Evolutionary conservation across 139 green algal genomes (phyloP).

Genomic region (Picochlorum sp.): DNA sequence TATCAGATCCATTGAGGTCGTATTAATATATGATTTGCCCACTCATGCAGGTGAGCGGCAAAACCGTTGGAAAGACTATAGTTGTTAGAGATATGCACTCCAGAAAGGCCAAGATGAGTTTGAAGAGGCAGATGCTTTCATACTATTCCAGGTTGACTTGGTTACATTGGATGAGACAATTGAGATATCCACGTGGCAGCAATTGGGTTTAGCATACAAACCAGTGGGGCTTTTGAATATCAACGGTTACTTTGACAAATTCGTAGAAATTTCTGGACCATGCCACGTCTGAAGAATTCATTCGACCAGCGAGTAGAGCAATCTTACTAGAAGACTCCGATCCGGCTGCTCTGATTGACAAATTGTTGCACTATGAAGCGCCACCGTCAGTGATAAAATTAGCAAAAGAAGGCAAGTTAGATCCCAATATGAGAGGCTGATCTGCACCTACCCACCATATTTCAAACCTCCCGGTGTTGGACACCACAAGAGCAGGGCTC

Average conservation of each 20-base stretch:
- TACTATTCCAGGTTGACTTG: slow-evolving; percentile 71
- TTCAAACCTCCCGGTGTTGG: too few relatives aligned
- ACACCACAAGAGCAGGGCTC: too few relatives aligned
- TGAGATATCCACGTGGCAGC: slow-evolving; percentile 77
- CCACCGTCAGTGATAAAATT: slow-evolving; percentile 26
- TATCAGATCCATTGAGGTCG: neutral
- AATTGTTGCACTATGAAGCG: slow-evolving; percentile 25
- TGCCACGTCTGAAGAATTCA: slow-evolving; percentile 44
- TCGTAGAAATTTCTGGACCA: slow-evolving; percentile 60
- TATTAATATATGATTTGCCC: neutral
- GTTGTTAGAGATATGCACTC: slow-evolving; percentile 71
- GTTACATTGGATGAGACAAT: slow-evolving; percentile 76
- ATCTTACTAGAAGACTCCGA: slow-evolving; percentile 25
- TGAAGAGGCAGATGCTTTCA: slow-evolving; percentile 64
- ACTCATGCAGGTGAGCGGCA: slow-evolving; percentile 36
- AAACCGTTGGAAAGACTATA: slow-evolving; percentile 30
- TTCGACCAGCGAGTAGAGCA: slow-evolving; percentile 21
- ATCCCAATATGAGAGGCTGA: slow-evolving; percentile 9
- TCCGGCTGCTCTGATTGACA: slow-evolving; percentile 36
- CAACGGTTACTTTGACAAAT: slow-evolving; percentile 56
- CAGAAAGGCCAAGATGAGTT: slow-evolving; percentile 80
- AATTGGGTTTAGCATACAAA: slow-evolving; percentile 72
- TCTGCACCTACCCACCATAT: too few relatives aligned
- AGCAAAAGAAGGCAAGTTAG: slow-evolving; percentile 13
- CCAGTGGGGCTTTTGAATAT: slow-evolving; percentile 66